These are phyloP conservation scores for Telfairia occidentalis DNA, from an alignment of 331 rosid species.

Conservation along the genomic window DNA sequence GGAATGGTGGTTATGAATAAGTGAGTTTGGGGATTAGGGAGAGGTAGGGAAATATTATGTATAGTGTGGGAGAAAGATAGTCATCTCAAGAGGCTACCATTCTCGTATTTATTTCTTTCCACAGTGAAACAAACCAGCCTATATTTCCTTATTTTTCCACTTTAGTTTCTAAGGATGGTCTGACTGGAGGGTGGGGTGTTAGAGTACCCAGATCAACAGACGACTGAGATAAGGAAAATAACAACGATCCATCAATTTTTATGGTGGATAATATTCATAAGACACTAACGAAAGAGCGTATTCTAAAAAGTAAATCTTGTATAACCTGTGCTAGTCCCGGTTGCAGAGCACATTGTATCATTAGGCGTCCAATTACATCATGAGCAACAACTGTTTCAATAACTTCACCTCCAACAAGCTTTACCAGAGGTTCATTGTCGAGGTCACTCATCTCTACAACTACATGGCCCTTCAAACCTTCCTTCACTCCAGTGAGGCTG, in stretches of 20 bases:
- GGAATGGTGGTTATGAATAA: not conserved
- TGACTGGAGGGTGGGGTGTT: not conserved
- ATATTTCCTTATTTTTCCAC: not conserved
- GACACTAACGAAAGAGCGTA: not conserved
- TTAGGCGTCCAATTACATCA: conserved; percentile 95
- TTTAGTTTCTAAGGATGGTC: not conserved
- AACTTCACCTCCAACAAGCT: conserved; percentile 95
- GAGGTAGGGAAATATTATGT: not conserved
- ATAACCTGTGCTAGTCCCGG: conserved; percentile 98
- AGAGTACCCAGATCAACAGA: not conserved
- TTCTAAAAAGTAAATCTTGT: not conserved
- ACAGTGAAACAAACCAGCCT: not conserved
- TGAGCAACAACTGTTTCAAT: conserved; percentile 98
- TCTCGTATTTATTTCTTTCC: not conserved
- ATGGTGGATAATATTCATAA: not conserved
- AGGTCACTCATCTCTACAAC: conserved; percentile 99
- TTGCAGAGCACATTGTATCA: conserved; percentile 98
- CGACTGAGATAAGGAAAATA: not conserved
- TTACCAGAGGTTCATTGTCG: conserved; percentile 91
- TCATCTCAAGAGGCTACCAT: not conserved
- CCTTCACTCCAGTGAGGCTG: conserved; percentile 88
- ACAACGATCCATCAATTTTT: not conserved
- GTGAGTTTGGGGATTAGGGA: not conserved
- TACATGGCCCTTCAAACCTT: conserved; percentile 79
- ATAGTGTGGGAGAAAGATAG: not conserved